Base-by-base conservation (phyloP, 768 basidiomycete genomes). In the Tephrocybe sp. region DNA sequence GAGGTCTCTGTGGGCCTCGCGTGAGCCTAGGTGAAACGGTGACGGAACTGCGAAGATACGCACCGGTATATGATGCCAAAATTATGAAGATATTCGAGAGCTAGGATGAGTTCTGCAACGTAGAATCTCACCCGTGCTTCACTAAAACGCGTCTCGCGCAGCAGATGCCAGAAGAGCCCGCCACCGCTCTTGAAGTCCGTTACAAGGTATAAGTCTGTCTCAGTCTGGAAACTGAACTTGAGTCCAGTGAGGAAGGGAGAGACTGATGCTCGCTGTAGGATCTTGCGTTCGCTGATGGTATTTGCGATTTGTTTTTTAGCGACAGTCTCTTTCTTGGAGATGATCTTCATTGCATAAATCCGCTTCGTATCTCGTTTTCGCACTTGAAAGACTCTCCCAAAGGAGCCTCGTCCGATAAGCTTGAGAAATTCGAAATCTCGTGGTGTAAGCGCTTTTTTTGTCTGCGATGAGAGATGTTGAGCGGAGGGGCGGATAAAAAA, bases 231-330 rank as follows among this genome's bases (percentile, higher is more conserved):
- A 63, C 86, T 87, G 62, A 99, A 99, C 69, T 99, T 99, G 62
- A 99, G 79, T 25, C 97, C 97, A 54, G 98, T 94, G 36, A 99
- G 83, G 83, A 99, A 99, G 0, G 96, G 97, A 8, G 86, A 93
- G 53, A 97, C 92, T 26, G 95, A 68, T 13, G 91, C 93, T 24
- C 89, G 82, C 64, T 98, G 96, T 27, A 98, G 81, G 64, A 99
- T 98, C 76, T 98, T 98, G 69, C 97, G 87, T 70, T 99, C 97
- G 59, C 97, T 97, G 49, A 99, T 98, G 13, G 97, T 99, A 68
- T 99, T 97, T 8, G 96, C 96, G 37, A 99, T 92, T 68, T 99
- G 97, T 70, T 98, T 98, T 78, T 98, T 98, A 19, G 92, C 95
- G 47, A 98, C 84, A 60, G 98, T 98, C 70, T 99, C 97, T 76